Evolutionary conservation across 192 early-diverging fungal genomes (phyloP).

Genomic region (Geosiphon pyriformis): DNA sequence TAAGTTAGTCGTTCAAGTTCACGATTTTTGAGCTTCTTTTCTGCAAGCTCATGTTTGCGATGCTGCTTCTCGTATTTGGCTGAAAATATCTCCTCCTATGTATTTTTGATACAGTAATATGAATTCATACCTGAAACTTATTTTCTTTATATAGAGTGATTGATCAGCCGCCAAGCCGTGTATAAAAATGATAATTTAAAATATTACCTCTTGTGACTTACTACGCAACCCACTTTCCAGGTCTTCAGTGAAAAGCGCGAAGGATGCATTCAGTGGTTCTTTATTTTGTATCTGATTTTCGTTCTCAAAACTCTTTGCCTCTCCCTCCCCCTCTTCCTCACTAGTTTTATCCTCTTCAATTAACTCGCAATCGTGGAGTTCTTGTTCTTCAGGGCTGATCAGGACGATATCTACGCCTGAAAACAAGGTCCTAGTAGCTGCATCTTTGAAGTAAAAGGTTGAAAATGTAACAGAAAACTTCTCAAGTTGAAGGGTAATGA

Average conservation of each 20-base stretch:
- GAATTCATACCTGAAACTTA: neutral
- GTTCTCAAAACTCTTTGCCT: neutral
- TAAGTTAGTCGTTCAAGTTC: conserved; percentile 50
- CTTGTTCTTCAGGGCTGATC: neutral
- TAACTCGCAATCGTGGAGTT: conserved; percentile 5
- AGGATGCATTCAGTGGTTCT: conserved; percentile 3
- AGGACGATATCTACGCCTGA: neutral
- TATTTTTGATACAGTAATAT: neutral
- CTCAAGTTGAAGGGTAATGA: neutral
- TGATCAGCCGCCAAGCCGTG: too few relatives aligned
- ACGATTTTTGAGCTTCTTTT: conserved; percentile 52
- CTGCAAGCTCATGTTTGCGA: conserved; percentile 46
- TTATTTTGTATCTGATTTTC: neutral
- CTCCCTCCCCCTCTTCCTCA: neutral
- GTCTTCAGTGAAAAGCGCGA: conserved; percentile 10
- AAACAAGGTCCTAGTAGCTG: too few relatives aligned
- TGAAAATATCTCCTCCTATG: conserved; percentile 31
- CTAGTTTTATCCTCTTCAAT: neutral
- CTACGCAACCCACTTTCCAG: conserved; percentile 20
- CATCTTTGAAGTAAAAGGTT: neutral
- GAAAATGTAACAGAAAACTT: neutral
- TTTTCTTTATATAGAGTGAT: too few relatives aligned
- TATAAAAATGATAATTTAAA: too few relatives aligned
- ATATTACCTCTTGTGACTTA: conserved; percentile 22
- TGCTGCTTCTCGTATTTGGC: conserved; percentile 48